Conservation (phyloP, 495 filamentous ascomycete genomes). For the Neurospora cerealis region DNA sequence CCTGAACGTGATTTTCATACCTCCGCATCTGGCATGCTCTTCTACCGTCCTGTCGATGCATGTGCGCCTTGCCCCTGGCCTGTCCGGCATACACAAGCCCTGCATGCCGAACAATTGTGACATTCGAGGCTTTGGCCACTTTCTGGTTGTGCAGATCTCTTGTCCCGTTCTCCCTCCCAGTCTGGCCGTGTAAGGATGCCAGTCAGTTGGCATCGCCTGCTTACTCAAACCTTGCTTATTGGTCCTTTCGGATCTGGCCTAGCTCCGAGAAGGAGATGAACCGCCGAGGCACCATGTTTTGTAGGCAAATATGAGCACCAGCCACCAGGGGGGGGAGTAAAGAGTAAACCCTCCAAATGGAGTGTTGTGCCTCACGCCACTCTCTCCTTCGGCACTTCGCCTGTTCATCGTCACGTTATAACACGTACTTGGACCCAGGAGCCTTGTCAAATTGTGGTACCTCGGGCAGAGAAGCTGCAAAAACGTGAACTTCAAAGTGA, state of each 20-base stretch:
- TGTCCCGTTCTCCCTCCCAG: not conserved
- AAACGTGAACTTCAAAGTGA: not conserved
- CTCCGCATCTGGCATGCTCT: not conserved
- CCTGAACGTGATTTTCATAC: not conserved
- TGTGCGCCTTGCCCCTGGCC: not conserved
- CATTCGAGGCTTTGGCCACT: not conserved
- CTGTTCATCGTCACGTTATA: not conserved
- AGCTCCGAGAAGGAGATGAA: not conserved
- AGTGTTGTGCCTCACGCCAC: not conserved
- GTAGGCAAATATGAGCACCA: not conserved
- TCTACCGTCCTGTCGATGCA: not conserved
- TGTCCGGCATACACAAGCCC: not conserved
- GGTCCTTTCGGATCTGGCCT: not conserved
- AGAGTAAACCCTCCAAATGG: not conserved
- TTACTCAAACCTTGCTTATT: not conserved
- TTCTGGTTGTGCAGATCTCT: not conserved
- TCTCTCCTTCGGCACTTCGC: not conserved
- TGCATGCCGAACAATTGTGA: not conserved
- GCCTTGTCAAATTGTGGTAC: not conserved
- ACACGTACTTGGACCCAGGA: not conserved
- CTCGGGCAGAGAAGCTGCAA: not conserved
- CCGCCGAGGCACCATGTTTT: not conserved
- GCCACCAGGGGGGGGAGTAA: not conserved
- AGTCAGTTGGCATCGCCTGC: not conserved
- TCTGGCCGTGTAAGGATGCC: not conserved